Percentiles rank a stretch among this genome's conserved stretches.
Evolutionary conservation across 1,284 basidiomycete species (phyloP).

Genomic region (Thelephora terrestris): DNA sequence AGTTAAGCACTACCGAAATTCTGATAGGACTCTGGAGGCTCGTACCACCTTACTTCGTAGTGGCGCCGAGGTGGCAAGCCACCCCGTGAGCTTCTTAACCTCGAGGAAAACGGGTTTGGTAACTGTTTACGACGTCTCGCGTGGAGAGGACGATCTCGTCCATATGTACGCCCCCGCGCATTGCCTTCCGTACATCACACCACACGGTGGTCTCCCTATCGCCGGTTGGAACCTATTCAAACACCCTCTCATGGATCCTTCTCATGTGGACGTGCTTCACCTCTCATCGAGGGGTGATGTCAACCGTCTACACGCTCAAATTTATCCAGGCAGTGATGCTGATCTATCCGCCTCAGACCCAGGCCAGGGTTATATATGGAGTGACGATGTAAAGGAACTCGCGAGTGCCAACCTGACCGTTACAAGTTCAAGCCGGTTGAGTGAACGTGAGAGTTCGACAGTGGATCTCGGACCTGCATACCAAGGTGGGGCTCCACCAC

Average conservation of each 20-base stretch:
- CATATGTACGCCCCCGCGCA: slow-evolving; percentile 37
- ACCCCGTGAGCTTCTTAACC: slow-evolving; percentile 36
- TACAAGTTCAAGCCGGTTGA: slow-evolving; percentile 35
- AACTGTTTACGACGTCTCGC: slow-evolving; percentile 52
- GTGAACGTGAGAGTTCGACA: slow-evolving; percentile 31
- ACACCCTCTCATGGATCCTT: slow-evolving; percentile 20
- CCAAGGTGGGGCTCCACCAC: slow-evolving; percentile 30
- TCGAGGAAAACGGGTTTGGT: slow-evolving; percentile 48
- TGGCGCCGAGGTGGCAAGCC: no score
- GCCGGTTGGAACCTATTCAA: slow-evolving; percentile 37
- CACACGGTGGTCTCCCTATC: slow-evolving; percentile 22
- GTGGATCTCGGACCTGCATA: slow-evolving; percentile 42
- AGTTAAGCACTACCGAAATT: slow-evolving; percentile 49
- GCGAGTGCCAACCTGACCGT: slow-evolving; percentile 17
- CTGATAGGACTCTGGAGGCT: slow-evolving; percentile 44
- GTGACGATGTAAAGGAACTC: slow-evolving; percentile 31
- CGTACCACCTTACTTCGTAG: slow-evolving; percentile 17
- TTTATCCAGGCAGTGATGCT: slow-evolving; percentile 7
- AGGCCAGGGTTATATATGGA: slow-evolving; percentile 25
- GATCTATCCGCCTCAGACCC: slow-evolving; percentile 4
- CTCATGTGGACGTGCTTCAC: slow-evolving; percentile 31
- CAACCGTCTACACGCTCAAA: slow-evolving; percentile 30
- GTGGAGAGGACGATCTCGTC: slow-evolving; percentile 28
- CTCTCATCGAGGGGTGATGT: slow-evolving; percentile 41
- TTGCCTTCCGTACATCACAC: slow-evolving; percentile 26